Evolutionary conservation across 2,329 filamentous ascomycete genomes (phyloP), one percentile per base, ranked within the genome.

Genomic region (Diaporthe destruens): DNA sequence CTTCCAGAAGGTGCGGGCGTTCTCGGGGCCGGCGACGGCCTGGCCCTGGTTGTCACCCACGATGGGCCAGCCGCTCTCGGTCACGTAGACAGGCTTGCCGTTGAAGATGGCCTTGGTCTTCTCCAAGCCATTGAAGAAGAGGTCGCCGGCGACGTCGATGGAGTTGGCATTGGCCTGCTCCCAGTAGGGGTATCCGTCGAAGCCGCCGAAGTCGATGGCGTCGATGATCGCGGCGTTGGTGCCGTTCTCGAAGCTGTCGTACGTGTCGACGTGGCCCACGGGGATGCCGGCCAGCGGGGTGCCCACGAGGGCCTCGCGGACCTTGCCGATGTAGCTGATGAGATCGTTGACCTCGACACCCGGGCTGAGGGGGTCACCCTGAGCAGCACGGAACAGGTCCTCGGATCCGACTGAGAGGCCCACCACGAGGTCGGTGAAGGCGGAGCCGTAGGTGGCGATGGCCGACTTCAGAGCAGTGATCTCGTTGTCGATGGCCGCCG

Each of bases 251-350:
- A 89, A 91, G 59, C 85, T 86, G 56, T 90, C 90, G 88, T 90
- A 92, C 68, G 91, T 93, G 81, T 93, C 91, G 76, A 92, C 91
- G 80, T 93, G 91, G 34, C 90, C 90, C 74, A 91, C 83, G 65
- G 89, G 85, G 73, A 86, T 75, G 39, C 16, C 16, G 23, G 71
- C 55, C 23, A 88, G 82, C 20, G 80, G 72, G 20, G 80, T 83
- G 76, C 78, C 77, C 63, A 85, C 79, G 77, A 94, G 89, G 71
- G 88, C 85, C 73, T 84, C 82, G 67, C 71, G 71, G 5, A 73
- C 71, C 61, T 69, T 53, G 72, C 86, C 80, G 83, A 95, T 93
- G 84, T 93, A 94, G 77, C 83, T 81, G 79, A 92, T 85, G 36
- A 95, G 83, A 69, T 85, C 84, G 44, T 87, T 80, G 75, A 87